Evolutionary conservation across 2,329 filamentous ascomycete species (phyloP).

Genomic region (Colletotrichum sp.): DNA sequence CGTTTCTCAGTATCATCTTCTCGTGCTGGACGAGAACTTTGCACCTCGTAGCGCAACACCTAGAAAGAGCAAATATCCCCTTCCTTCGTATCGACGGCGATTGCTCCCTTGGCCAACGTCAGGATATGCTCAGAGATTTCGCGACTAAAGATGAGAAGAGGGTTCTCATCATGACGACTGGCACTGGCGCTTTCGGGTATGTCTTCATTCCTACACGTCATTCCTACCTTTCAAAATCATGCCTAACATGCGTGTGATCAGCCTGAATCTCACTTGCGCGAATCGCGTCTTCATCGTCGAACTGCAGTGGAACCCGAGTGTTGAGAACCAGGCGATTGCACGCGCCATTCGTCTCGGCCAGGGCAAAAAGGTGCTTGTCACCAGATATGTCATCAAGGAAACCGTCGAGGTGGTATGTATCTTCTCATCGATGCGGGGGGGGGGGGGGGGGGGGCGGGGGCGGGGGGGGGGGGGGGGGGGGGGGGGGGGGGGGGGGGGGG

Average conservation of each 20-base stretch:
- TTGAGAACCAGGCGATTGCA: slow-evolving; percentile 57
- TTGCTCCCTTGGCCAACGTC: slow-evolving; percentile 36
- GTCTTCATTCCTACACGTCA: too few relatives aligned
- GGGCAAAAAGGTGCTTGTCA: slow-evolving; percentile 43
- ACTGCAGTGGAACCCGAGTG: slow-evolving; percentile 59
- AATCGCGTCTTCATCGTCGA: slow-evolving; percentile 56
- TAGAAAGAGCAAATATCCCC: slow-evolving; percentile 28
- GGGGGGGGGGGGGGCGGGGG: too few relatives aligned
- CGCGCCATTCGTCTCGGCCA: slow-evolving; percentile 54
- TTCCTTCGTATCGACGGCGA: slow-evolving; percentile 50
- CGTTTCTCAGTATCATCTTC: slow-evolving; percentile 44
- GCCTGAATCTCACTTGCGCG: slow-evolving; percentile 52
- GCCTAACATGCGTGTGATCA: slow-evolving; percentile 14
- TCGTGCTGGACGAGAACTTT: slow-evolving; percentile 51
- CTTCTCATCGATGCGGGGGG: too few relatives aligned
- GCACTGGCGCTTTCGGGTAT: slow-evolving; percentile 56
- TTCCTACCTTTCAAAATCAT: neutral
- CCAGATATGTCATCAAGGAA: slow-evolving; percentile 46
- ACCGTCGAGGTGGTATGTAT: slow-evolving; percentile 48
- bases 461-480: too few relatives aligned
- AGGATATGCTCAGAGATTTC: slow-evolving; percentile 44
- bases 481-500: too few relatives aligned
- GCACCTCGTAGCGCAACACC: slow-evolving; percentile 35
- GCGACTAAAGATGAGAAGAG: slow-evolving; percentile 23
- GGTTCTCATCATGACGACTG: slow-evolving; percentile 58